Evolutionary conservation across 2,329 filamentous ascomycete species (phyloP), one percentile per base, ranked within the genome.

Genomic region (Fusarium annulatum): DNA sequence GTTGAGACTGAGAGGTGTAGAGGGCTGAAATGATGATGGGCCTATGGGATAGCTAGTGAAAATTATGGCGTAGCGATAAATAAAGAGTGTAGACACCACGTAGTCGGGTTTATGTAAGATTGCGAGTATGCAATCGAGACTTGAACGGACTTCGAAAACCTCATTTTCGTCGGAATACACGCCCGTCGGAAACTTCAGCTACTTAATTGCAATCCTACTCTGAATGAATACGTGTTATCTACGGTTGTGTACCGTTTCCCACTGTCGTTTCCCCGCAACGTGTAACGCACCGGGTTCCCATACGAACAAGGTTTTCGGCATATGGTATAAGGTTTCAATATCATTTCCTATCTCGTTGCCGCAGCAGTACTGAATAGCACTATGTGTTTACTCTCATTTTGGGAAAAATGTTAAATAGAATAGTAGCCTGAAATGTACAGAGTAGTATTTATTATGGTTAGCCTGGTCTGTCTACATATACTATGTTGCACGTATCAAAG

Each of bases 371-470:
- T 2, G 33, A 33, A 33, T 2, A 16, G 14, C 5, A 12, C 5
- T 9, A 2, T 5, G 2, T 18, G 1, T 2, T 21, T 26, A 4
- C 19, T 39, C 9, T 12, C 19, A 21, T 12, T 6, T 26, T 26
- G 26, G 26, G 26, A 5, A 26, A 26, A 26, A 26, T 26, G 26
- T 4, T 7, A 5, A 10, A 26, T 5, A 6, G 2, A 34, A 10
- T 16, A 26, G 1, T 21, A 7, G 3, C n/a, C 15, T 23, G 3
- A 23, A 1, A 34, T 7, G 0, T 9, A 9, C 3, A 21, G 9
- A 11, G 6, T 53, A 28, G 14, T 12, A 28, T 7, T 28, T 11
- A 8, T 9, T n/a, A n/a, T 12, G 16, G 16, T 7, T 23, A 23
- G 21, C 1, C 9, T 38, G 19, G 23, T 5, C 9, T 38, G 9